Evolutionary conservation across 2,329 filamentous ascomycete species (phyloP).

Genomic region (Aureobasidium leucospermi): DNA sequence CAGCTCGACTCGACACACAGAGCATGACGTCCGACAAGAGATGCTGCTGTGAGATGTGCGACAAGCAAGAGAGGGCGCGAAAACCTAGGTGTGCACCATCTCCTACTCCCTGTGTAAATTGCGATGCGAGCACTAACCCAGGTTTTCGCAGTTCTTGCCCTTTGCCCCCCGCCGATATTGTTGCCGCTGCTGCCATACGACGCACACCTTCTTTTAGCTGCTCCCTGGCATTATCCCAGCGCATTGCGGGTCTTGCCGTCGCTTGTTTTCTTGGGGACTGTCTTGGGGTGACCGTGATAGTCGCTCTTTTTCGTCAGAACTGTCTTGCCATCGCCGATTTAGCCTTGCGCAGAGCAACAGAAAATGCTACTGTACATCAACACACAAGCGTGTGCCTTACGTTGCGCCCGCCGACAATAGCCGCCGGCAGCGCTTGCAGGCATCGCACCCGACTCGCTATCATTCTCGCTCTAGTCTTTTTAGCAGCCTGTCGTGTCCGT

Average conservation of each 20-base stretch:
- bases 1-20: background rate
- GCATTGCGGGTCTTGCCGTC: background rate
- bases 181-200: background rate
- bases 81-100: background rate
- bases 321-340: background rate
- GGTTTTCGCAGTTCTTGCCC: background rate
- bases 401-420: slow-evolving; percentile 2
- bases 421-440: slow-evolving; percentile 1
- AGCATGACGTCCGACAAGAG: background rate
- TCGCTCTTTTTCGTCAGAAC: background rate
- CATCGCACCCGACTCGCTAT: slow-evolving; percentile 5
- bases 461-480: background rate
- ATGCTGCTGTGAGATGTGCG: background rate
- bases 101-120: background rate
- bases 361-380: background rate
- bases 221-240: background rate
- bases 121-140: background rate
- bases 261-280: background rate
- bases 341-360: too few relatives aligned
- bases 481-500: background rate
- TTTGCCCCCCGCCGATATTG: background rate
- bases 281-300: too few relatives aligned
- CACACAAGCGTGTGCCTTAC: background rate
- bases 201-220: background rate
- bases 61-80: background rate